phyloP scores from a whole-genome alignment of 306 rosid species.

The Cucurbita ficifolia region DNA sequence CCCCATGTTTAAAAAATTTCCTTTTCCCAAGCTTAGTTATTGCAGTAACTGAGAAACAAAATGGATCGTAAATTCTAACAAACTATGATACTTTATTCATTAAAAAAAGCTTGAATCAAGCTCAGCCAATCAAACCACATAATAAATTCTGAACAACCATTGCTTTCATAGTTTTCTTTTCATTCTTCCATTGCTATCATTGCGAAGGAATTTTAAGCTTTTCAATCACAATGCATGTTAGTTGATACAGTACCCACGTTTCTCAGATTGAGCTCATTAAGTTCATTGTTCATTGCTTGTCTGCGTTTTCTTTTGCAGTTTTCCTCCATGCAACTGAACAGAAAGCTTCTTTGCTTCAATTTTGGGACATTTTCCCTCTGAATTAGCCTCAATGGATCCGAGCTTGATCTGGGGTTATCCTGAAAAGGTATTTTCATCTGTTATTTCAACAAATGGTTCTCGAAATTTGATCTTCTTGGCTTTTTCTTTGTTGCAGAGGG shows the following conservation, averaged over 20 bases:
- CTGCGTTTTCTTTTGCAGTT: not conserved
- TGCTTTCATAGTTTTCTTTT: not conserved
- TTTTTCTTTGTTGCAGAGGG: constrained; percentile 34
- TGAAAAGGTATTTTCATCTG: not conserved
- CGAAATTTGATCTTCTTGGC: not conserved
- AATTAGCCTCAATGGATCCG: not conserved
- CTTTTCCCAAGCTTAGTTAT: not conserved
- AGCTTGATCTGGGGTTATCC: not conserved
- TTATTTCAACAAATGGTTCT: not conserved
- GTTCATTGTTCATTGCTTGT: not conserved
- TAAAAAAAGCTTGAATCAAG: not conserved
- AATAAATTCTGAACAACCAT: not conserved
- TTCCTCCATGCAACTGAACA: not conserved
- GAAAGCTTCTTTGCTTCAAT: not conserved
- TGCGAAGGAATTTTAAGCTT: not conserved
- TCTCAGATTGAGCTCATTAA: not conserved
- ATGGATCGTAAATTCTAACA: not conserved
- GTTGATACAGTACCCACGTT: not conserved
- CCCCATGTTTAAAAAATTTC: not conserved
- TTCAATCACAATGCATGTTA: not conserved
- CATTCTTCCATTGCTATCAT: not conserved
- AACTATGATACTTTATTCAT: not conserved
- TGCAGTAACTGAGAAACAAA: not conserved
- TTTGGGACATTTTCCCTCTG: not conserved
- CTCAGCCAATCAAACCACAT: not conserved